Conservation (phyloP, 345 rosid species). For the Hevea brasiliensis region DNA sequence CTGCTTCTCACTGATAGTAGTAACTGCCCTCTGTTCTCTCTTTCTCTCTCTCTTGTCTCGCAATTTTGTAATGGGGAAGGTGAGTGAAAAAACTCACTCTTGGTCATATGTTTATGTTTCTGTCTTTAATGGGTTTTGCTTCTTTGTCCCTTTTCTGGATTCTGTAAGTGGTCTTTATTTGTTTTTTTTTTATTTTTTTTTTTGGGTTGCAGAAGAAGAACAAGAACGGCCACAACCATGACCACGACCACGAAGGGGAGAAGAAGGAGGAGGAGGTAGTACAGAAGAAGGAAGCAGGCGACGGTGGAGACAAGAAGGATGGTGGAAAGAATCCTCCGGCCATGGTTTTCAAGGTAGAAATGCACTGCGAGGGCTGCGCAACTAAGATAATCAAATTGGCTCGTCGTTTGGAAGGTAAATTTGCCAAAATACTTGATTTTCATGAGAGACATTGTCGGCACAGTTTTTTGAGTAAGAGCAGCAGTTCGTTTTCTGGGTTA, state of each 20-base stretch:
- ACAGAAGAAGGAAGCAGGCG: slow-evolving; percentile 21
- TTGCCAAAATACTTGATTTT: neutral
- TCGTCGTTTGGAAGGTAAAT: slow-evolving; percentile 47
- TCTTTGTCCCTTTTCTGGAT: too few species aligned
- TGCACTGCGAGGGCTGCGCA: slow-evolving; percentile 88
- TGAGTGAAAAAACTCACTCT: neutral
- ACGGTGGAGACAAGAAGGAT: slow-evolving; percentile 22
- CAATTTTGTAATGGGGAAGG: slow-evolving; percentile 4
- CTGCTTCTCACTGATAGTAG: neutral
- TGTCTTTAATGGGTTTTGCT: neutral
- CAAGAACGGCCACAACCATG: slow-evolving; percentile 6
- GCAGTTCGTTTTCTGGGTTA: neutral
- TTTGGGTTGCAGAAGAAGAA: slow-evolving; percentile 26
- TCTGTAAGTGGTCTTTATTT: neutral
- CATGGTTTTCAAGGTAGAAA: slow-evolving; percentile 66
- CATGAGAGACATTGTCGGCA: too few species aligned
- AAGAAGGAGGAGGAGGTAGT: neutral
- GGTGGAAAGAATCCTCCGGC: slow-evolving; percentile 28
- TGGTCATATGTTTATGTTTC: neutral
- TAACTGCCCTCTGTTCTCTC: neutral
- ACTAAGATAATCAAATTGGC: slow-evolving; percentile 47
- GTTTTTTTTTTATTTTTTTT: neutral
- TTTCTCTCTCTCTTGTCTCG: neutral
- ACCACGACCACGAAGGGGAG: neutral
- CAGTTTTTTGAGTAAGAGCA: neutral